phyloP scores from a whole-genome alignment of 352 stramenopile species.

The Globisporangium uncinulatum region DNA sequence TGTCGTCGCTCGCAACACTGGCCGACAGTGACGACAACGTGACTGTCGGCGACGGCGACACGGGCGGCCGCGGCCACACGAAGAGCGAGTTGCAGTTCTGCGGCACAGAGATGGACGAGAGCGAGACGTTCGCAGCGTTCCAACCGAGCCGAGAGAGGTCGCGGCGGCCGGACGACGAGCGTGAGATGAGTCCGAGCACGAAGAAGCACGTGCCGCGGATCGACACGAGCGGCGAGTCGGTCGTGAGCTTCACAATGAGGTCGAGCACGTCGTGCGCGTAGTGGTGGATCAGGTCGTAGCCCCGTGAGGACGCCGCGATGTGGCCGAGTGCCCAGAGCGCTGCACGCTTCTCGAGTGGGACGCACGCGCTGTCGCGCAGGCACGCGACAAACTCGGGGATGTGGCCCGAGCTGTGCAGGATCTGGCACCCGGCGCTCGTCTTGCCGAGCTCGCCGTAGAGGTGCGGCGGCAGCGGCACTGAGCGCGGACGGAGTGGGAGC shows the following conservation, averaged over 20 bases:
- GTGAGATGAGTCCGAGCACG: slow-evolving; percentile 69
- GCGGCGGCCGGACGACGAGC: slow-evolving; percentile 52
- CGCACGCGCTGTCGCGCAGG: slow-evolving; percentile 72
- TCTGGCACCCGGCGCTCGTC: slow-evolving; percentile 74
- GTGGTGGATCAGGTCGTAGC: slow-evolving; percentile 77
- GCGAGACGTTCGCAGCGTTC: slow-evolving; percentile 62
- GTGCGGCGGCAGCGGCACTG: slow-evolving; percentile 75
- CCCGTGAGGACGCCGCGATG: slow-evolving; percentile 67
- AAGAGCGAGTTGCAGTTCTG: slow-evolving; percentile 80
- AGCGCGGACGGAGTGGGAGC: slow-evolving; percentile 66
- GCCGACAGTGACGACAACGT: background rate
- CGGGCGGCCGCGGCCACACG: slow-evolving; percentile 49
- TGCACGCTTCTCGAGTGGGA: slow-evolving; percentile 81
- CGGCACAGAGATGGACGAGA: slow-evolving; percentile 76
- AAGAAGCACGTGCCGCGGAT: slow-evolving; percentile 87
- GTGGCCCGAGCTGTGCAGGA: slow-evolving; percentile 72
- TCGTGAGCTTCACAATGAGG: slow-evolving; percentile 83
- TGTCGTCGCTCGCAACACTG: background rate
- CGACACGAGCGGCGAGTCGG: slow-evolving; percentile 73
- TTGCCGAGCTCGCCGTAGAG: slow-evolving; percentile 85
- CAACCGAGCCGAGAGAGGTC: slow-evolving; percentile 72
- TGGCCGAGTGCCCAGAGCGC: slow-evolving; percentile 82
- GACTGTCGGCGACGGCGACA: background rate
- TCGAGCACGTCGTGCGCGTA: slow-evolving; percentile 82
- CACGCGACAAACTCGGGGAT: slow-evolving; percentile 81